Evolutionary conservation across 371 early-diverging fungal genomes (phyloP).

Genomic region (Rozella allomycis): DNA sequence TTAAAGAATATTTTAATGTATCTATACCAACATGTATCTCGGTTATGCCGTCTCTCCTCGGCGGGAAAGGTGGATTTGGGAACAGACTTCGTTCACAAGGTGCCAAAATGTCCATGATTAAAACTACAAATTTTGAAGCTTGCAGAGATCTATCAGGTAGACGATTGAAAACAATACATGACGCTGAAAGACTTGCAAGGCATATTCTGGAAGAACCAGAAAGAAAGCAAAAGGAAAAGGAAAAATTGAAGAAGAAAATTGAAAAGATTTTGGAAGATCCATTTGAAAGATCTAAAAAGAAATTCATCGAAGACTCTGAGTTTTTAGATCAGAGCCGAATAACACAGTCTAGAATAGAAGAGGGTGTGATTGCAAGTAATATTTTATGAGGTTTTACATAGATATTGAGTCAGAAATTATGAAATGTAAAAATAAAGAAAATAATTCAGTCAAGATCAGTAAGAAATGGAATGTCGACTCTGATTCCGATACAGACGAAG

Average conservation of each 20-base stretch:
- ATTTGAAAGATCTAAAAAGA: too few species aligned
- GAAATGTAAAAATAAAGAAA: too few species aligned
- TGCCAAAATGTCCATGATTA: constrained; percentile 67
- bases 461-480: too few species aligned
- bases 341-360: too few species aligned
- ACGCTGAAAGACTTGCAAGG: constrained; percentile 66
- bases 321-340: too few species aligned
- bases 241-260: constrained; percentile 52
- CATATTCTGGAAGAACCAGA: constrained; percentile 47
- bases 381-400: too few species aligned
- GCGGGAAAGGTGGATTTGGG: constrained; percentile 93
- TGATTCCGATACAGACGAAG: too few species aligned
- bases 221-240: constrained; percentile 37
- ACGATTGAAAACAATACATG: constrained; percentile 65
- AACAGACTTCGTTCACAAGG: constrained; percentile 83
- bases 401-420: too few species aligned
- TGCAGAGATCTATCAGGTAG: constrained; percentile 82
- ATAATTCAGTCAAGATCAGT: too few species aligned
- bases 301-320: too few species aligned
- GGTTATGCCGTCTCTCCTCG: constrained; percentile 5
- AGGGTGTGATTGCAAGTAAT: too few species aligned
- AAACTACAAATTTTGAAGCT: constrained; percentile 72
- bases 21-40: background rate
- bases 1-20: too few species aligned
- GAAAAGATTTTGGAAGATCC: constrained; percentile 49